Evolutionary conservation across 225 moss, liverwort and hornwort species (phyloP).

Genomic region (Physcomitrium patens): DNA sequence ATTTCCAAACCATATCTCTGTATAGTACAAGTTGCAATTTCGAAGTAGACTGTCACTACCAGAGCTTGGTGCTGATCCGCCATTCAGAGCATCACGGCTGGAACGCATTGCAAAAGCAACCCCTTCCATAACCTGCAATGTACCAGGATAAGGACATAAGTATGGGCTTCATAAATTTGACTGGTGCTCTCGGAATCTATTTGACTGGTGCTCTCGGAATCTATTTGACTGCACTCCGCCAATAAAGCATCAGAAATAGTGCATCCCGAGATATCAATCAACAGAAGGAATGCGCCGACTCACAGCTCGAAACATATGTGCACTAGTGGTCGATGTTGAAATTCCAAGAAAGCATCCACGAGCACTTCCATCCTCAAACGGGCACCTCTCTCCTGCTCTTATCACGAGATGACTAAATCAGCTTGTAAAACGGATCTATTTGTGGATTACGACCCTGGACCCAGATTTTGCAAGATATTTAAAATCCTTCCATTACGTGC

Average conservation of each 20-base stretch:
- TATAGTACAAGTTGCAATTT: background rate
- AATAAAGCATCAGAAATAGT: constrained; percentile 5
- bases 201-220: constrained; percentile 10
- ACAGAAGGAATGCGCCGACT: constrained; percentile 25
- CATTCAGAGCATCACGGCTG: constrained; percentile 74
- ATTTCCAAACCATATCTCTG: constrained; percentile 6
- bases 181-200: constrained; percentile 8
- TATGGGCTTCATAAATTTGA: background rate
- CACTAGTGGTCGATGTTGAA: constrained; percentile 72
- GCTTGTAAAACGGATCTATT: background rate
- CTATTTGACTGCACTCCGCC: background rate
- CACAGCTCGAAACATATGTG: constrained; percentile 81
- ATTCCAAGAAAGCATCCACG: constrained; percentile 93
- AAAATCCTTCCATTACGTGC: background rate
- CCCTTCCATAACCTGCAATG: constrained; percentile 86
- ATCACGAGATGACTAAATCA: constrained; percentile 9
- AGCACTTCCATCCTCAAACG: constrained; percentile 87
- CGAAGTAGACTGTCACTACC: constrained; percentile 34
- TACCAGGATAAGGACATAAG: constrained; percentile 20
- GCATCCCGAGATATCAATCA: background rate
- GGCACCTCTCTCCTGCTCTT: constrained; percentile 86
- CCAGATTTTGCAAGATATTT: background rate
- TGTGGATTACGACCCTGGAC: background rate
- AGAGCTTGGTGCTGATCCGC: constrained; percentile 30
- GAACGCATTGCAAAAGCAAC: constrained; percentile 92